Percentiles rank a stretch among this genome's conserved stretches.
Evolutionary conservation across 2,329 filamentous ascomycete genomes (phyloP).

Genomic region (Trichoderma sp.): DNA sequence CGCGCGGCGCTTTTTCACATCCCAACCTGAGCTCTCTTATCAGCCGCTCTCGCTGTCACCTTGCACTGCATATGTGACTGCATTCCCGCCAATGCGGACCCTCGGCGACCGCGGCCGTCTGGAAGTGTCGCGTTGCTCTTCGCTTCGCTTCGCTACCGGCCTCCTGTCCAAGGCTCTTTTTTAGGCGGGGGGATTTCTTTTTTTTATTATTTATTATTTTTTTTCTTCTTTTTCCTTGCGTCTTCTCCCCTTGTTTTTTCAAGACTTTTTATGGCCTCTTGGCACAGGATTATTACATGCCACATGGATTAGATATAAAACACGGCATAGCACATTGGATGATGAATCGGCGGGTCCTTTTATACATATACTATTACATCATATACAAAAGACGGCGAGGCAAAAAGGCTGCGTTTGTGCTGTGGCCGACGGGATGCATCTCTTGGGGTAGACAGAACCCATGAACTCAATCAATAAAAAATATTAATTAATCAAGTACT

Average conservation of each 20-base stretch:
- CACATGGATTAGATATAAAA: conserved; percentile 8
- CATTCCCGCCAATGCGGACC: conserved; percentile 5
- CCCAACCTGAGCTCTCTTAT: conserved; percentile 10
- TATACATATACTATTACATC: background rate
- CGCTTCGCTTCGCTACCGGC: background rate
- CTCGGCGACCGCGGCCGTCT: background rate
- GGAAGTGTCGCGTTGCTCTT: background rate
- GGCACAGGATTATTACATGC: conserved; percentile 1
- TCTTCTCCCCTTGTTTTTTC: background rate
- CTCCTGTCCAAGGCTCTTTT: background rate
- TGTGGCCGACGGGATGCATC: background rate
- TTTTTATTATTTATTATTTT: background rate
- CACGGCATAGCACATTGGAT: background rate
- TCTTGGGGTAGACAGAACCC: conserved; percentile 10
- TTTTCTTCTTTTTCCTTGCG: background rate
- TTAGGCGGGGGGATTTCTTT: background rate
- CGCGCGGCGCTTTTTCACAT: background rate
- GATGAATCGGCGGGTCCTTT: background rate
- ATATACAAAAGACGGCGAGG: background rate
- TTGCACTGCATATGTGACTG: conserved; percentile 5
- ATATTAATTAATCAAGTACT: background rate
- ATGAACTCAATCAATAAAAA: background rate
- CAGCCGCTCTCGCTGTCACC: conserved; percentile 6
- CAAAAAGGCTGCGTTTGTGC: background rate
- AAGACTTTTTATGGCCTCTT: conserved; percentile 1